Evolutionary conservation across 73 alveolate species (phyloP).

Genomic region (Halteria grandinella): DNA sequence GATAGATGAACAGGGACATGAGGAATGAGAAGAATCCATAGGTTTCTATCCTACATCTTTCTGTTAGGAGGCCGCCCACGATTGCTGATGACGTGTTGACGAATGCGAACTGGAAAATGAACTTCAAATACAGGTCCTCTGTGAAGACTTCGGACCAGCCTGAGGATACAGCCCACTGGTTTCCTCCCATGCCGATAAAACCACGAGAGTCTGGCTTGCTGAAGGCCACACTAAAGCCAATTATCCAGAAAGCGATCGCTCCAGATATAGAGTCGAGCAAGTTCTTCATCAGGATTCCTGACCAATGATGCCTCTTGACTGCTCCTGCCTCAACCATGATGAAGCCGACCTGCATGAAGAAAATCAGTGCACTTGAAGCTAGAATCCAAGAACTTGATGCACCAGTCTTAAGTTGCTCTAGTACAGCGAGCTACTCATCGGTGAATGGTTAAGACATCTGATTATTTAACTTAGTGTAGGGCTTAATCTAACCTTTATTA

Average conservation of each 20-base stretch:
- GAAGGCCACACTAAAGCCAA: conserved; percentile 76
- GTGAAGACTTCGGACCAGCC: conserved; percentile 15
- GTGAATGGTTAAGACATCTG: too few relatives aligned
- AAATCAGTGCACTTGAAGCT: conserved; percentile 55
- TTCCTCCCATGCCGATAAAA: conserved; percentile 46
- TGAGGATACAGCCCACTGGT: conserved; percentile 18
- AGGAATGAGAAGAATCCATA: conserved; percentile 49
- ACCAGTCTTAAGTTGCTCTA: too few relatives aligned
- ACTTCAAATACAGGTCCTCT: conserved; percentile 34
- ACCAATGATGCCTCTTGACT: conserved; percentile 63
- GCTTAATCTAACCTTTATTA: too few relatives aligned
- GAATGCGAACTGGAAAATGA: conserved; percentile 77
- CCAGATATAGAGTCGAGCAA: conserved; percentile 71
- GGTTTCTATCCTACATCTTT: conserved; percentile 47
- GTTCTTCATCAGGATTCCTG: conserved; percentile 65
- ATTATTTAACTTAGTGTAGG: too few relatives aligned
- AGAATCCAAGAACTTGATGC: too few relatives aligned
- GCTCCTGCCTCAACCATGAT: conserved; percentile 75
- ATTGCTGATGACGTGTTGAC: conserved; percentile 76
- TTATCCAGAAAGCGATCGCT: conserved; percentile 57
- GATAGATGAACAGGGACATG: conserved; percentile 66
- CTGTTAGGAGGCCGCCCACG: conserved; percentile 65
- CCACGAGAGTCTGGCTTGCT: too few relatives aligned
- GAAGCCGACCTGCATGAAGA: conserved; percentile 73
- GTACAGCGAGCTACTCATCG: too few relatives aligned